A percentile compares a stretch with the other conserved stretches of the same genome.
Evolutionary conservation across 495 filamentous ascomycete species (phyloP).

Genomic region (Amniculicola lignicola): DNA sequence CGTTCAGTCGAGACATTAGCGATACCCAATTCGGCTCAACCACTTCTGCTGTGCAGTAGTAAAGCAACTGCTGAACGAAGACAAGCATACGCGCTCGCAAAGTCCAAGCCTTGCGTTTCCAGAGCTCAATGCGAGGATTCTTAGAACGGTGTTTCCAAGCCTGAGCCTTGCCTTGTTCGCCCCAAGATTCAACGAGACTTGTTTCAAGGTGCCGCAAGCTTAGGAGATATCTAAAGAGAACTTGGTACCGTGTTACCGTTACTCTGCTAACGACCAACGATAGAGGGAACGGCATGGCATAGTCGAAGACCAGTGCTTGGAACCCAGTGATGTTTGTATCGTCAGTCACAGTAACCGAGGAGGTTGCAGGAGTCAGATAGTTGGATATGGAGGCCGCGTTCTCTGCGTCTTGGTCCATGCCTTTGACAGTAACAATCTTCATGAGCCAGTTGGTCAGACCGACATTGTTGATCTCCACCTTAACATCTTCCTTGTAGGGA

Average conservation of each 20-base stretch:
- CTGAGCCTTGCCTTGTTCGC: constrained; percentile 78
- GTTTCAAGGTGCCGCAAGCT: constrained; percentile 85
- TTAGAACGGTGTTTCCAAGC: constrained; percentile 80
- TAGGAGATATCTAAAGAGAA: constrained; percentile 89
- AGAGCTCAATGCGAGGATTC: constrained; percentile 72
- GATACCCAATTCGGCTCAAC: constrained; percentile 96
- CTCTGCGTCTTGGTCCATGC: constrained; percentile 80
- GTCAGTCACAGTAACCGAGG: constrained; percentile 53
- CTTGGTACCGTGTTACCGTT: constrained; percentile 91
- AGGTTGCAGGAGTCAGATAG: constrained; percentile 52
- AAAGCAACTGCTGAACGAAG: constrained; percentile 92
- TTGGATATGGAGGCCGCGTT: constrained; percentile 45
- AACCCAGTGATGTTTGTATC: constrained; percentile 87
- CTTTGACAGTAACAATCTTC: constrained; percentile 91
- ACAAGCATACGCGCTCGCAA: constrained; percentile 90
- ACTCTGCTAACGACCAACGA: constrained; percentile 95
- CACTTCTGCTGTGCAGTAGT: constrained; percentile 94
- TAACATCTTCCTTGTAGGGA: constrained; percentile 96
- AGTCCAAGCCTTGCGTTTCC: constrained; percentile 92
- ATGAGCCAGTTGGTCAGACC: constrained; percentile 89
- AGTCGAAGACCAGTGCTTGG: constrained; percentile 89
- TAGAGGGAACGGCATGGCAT: constrained; percentile 91
- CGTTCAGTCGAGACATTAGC: constrained; percentile 80
- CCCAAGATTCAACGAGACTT: constrained; percentile 79
- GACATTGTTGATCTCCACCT: constrained; percentile 93